Base-by-base conservation (phyloP, 257 asterid genomes). In the Petunia axillaris region DNA sequence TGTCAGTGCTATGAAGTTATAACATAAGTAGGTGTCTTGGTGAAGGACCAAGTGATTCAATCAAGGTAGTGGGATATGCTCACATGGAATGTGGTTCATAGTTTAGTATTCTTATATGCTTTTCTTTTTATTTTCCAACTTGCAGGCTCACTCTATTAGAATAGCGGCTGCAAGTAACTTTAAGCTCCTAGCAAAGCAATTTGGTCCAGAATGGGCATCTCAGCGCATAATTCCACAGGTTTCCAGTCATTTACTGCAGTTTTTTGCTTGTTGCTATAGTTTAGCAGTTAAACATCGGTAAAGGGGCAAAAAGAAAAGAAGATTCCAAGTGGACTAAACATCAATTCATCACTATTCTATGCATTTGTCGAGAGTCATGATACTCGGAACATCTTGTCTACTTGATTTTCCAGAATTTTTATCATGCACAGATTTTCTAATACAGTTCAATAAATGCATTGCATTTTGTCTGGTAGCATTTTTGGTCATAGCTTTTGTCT, bases 151-250 rank as follows among this genome's bases (percentile, higher is more conserved):
- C 75, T 84, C 92, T 6, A 88, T 92, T 82, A 86, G 97, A 83
- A 95, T 89, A 46, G 97, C 92, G 52, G 98, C 98, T 76, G 91
- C 91, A 25, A 89, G 88, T 84, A 91, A 89, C 83, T 87, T 89
- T 85, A 87, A 83, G 77, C 94, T 94, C 36, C 89, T 93, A 54
- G 97, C 98, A 0, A 95, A 89, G 68, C 94, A 91, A 83, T 93
- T 93, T 38, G 95, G 98, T 77, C 95, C 92, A 68, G 98, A 90
- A 81, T 93, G 98, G 98, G 97, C 98, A 79, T 89, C 87, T 93
- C 93, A 89, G 83, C 95, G 91, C 85, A 93, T 93, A 66, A 84
- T 91, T 85, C 96, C 97, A 41, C 97, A 90, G 95, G 97, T 93
- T 82, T 44, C 54, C 65, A 57, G 16, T 70, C 74, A 44, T 41